Evolutionary conservation across 2,329 filamentous ascomycete genomes (phyloP), one percentile per base, ranked within the genome.

Genomic region (Huntiella omanensis): DNA sequence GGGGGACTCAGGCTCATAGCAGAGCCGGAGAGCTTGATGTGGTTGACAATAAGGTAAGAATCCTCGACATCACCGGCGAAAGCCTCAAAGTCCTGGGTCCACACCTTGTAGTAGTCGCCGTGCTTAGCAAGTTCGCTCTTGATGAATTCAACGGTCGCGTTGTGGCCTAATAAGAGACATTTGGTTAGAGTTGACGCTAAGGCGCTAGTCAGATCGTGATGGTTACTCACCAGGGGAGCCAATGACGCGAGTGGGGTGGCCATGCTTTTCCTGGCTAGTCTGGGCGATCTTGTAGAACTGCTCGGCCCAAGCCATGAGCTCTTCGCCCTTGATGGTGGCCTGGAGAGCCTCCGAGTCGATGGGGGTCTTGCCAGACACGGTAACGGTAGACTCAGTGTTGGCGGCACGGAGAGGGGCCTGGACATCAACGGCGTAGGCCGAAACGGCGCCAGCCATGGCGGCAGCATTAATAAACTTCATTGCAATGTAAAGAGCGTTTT

Each of bases 171-270:
- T 4, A 1, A 38, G 17, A 33, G 22, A 33, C 15, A 35, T 35
- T 32, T 33, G 28, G 45, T 45, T 32, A 40, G n/a, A 10, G 12
- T 8, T 32, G 15, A 16, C 7, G 12, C 3, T 12, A 17, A 6
- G 37, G n/a, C 10, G 6, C 17, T 35, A 12, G 17, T 10, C 33
- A 3, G 15, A 40, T 32, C 13, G 47, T 37, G 41, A 36, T 5
- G 16, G 38, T 33, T 53, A 45, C 58, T 45, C 60, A 76, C 75
- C 75, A 56, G 69, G 56, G 51, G 75, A 80, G 28, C 79, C 78
- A 52, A 83, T 82, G 16, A 83, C 78, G 45, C 79, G 69, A 1
- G 79, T 83, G 1, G 79, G 79, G 54, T 78, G 78, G 50, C 71
- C 71, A 55, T 75, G 80, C 51, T 81, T 74, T 1, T 68, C 63